Evolutionary conservation across 306 rosid genomes (phyloP).

Genomic region (Sechiopsis laciniata): DNA sequence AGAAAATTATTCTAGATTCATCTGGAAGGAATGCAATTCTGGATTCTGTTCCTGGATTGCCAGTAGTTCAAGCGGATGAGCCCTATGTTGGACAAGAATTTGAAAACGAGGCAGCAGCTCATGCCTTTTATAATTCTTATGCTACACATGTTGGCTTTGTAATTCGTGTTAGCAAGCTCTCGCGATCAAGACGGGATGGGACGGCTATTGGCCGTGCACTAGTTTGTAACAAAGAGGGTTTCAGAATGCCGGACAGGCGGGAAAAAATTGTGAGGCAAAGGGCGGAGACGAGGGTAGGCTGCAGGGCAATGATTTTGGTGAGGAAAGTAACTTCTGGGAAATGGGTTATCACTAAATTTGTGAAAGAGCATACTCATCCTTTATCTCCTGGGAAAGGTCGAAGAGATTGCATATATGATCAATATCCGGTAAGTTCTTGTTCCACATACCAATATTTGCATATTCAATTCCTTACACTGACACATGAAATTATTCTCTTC

Average conservation of each 20-base stretch:
- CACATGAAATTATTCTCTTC: too few species aligned
- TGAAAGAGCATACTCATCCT: slow-evolving; percentile 83
- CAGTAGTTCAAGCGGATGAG: slow-evolving; percentile 49
- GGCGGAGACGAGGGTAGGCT: slow-evolving; percentile 95
- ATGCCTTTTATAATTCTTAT: slow-evolving; percentile 85
- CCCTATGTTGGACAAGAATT: slow-evolving; percentile 94
- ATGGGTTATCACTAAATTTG: slow-evolving; percentile 81
- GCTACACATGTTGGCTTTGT: slow-evolving; percentile 73
- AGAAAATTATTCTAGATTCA: slow-evolving; percentile 41
- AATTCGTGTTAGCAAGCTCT: slow-evolving; percentile 92
- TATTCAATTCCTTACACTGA: too few species aligned
- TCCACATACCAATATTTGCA: too few species aligned
- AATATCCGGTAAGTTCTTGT: slow-evolving; percentile 68
- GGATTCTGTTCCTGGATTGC: slow-evolving; percentile 41
- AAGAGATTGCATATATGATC: slow-evolving; percentile 73
- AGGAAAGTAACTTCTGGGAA: slow-evolving; percentile 76
- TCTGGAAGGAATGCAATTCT: slow-evolving; percentile 42
- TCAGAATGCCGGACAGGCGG: slow-evolving; percentile 89
- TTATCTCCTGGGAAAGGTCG: slow-evolving; percentile 73
- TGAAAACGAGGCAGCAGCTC: slow-evolving; percentile 83
- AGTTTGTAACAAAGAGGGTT: slow-evolving; percentile 97
- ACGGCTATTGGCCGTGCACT: slow-evolving; percentile 90
- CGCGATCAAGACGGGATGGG: slow-evolving; percentile 92
- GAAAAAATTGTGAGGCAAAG: slow-evolving; percentile 92
- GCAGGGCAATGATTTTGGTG: slow-evolving; percentile 92